Percentiles rank a stretch among this genome's conserved stretches.
These are phyloP conservation scores for Symbiodinium natans DNA, from an alignment of 73 alveolate species.

Conservation along the genomic window DNA sequence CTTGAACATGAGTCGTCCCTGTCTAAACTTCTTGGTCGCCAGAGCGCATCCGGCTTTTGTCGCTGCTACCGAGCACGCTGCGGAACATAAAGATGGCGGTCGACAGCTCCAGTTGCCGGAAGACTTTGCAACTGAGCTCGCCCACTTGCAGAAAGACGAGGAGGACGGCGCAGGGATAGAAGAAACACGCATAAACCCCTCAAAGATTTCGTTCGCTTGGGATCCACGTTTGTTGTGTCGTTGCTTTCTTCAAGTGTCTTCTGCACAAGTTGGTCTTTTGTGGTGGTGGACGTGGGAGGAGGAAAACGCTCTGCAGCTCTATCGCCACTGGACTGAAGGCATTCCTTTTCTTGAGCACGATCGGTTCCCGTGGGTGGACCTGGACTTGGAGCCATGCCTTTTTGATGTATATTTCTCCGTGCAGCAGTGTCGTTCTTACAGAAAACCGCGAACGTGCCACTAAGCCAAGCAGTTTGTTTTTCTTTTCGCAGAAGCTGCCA, in stretches of 20 bases:
- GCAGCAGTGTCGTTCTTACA: too few relatives aligned
- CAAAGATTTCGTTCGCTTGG: too few relatives aligned
- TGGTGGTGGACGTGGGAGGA: neutral
- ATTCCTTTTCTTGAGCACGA: conserved; percentile 21
- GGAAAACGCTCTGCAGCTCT: neutral
- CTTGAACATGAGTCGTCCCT: neutral
- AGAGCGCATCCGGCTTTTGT: neutral
- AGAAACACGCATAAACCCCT: too few relatives aligned
- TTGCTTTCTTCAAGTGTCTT: neutral
- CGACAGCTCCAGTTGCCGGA: neutral
- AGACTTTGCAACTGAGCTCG: conserved; percentile 10
- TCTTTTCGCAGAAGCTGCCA: too few relatives aligned
- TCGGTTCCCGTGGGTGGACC: neutral
- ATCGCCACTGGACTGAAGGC: too few relatives aligned
- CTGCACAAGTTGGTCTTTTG: neutral
- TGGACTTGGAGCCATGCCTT: neutral
- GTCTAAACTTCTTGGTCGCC: conserved; percentile 6
- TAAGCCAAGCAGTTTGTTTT: too few relatives aligned
- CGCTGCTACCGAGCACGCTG: neutral
- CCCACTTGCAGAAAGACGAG: too few relatives aligned
- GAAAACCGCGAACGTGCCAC: too few relatives aligned
- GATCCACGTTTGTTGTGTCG: too few relatives aligned
- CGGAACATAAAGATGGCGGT: neutral
- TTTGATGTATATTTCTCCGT: too few relatives aligned
- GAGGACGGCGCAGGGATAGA: too few relatives aligned